phyloP scores from a whole-genome alignment of 2,329 filamentous ascomycete genomes.

The Epichloe sp. region DNA sequence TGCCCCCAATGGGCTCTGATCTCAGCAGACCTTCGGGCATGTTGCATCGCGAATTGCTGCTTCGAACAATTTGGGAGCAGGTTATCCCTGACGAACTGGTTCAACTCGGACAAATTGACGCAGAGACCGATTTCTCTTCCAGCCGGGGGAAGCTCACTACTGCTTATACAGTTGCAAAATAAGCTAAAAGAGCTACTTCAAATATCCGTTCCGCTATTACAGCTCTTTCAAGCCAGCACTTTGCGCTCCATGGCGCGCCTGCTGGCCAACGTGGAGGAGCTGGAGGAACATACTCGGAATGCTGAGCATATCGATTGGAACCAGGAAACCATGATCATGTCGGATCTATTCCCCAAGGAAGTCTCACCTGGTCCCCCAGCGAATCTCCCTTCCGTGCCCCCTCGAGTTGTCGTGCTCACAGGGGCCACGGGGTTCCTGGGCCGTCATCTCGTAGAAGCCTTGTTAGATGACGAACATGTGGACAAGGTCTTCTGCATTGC shows the following conservation, averaged over 20 bases:
- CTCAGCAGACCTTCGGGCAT: background rate
- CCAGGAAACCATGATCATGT: background rate
- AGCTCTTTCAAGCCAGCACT: background rate
- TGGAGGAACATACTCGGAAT: too few relatives aligned
- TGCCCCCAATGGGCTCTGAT: background rate
- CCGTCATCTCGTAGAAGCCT: background rate
- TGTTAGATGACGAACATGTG: conserved; percentile 15
- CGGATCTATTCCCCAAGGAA: background rate
- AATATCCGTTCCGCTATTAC: background rate
- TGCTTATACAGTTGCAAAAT: background rate
- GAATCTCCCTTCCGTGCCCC: background rate
- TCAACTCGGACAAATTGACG: background rate
- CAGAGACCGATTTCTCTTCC: background rate
- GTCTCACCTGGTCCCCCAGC: background rate
- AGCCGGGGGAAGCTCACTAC: background rate
- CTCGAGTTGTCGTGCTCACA: conserved; percentile 2
- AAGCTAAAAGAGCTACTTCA: background rate
- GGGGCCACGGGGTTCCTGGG: conserved; percentile 6
- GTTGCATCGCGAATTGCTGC: background rate
- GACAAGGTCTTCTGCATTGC: conserved; percentile 30
- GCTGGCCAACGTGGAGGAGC: background rate
- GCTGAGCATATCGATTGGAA: background rate
- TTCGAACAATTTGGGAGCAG: background rate
- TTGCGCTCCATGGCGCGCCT: background rate
- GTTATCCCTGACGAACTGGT: background rate